Base-by-base conservation (phyloP, 495 filamentous ascomycete genomes). In the Geopyxis carbonaria region DNA sequence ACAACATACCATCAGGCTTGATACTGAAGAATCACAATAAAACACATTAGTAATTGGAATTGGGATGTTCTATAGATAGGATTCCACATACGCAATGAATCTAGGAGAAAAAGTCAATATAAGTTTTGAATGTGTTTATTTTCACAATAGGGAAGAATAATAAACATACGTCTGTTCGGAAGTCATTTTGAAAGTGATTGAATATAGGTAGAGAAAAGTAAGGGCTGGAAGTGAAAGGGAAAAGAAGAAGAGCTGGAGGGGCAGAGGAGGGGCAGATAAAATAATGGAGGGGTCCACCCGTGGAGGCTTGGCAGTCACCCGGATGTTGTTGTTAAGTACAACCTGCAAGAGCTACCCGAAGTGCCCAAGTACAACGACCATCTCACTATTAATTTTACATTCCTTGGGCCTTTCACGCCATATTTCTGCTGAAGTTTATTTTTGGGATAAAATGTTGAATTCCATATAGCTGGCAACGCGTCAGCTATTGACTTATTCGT, bases 91-190 rank as follows among this genome's bases (percentile, higher is more conserved):
- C 51, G 51, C 51, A 34, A 54, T 54, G 31, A 54, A 54, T 41
- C 51, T 54, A 27, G 25, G 22, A 22, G 55, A 36, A 50, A 45
- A 44, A 40, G 48, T 78, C 59, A 75, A 71, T 62, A 48, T 59
- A 47, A 59, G 47, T 50, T 49, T 45, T 43, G 56, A 20, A 42
- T 5, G 35, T 43, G 30, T 29, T 22, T 33, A 40, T 15, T 42
- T 22, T 6, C 16, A 19, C 0, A 33, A 36, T 28, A 24, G 19
- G 42, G 25, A 11, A 45, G 22, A 44, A 22, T 25, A 22, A 34
- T 24, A 38, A 40, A 74, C 85, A 65, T 64, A 95, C 87, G 87
- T 95, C 72, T 92, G 84, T 64, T 95, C 87, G 62, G 67, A 62
- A 57, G 83, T 70, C 81, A 87, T 87, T 64, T 70, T 81, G 64